Conservation (phyloP, 352 stramenopile genomes). For the Plasmopara halstedii region DNA sequence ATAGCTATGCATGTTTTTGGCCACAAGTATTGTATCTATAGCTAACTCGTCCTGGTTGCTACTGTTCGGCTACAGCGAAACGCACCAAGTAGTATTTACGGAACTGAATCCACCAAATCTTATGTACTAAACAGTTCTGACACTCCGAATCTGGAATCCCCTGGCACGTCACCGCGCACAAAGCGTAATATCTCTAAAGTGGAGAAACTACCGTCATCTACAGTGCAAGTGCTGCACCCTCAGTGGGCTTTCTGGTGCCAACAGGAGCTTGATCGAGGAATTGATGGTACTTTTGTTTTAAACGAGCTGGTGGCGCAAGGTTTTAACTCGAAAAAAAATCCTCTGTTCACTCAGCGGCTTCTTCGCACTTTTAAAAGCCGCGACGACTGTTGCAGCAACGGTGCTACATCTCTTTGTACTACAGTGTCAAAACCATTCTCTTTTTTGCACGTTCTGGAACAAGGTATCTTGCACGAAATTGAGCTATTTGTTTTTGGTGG, state of each 20-base stretch:
- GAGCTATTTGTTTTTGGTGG: slow-evolving; percentile 62
- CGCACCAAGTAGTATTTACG: slow-evolving; percentile 37
- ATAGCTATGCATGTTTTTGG: background rate
- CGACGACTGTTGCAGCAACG: slow-evolving; percentile 24
- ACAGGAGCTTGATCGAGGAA: slow-evolving; percentile 48
- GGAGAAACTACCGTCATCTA: slow-evolving; percentile 11
- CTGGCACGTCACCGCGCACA: slow-evolving; percentile 16
- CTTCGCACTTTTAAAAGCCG: slow-evolving; percentile 22
- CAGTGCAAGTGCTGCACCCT: slow-evolving; percentile 32
- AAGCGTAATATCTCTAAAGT: slow-evolving; percentile 16
- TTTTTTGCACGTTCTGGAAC: slow-evolving; percentile 41
- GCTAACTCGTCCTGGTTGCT: slow-evolving; percentile 11
- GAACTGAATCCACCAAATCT: slow-evolving; percentile 5
- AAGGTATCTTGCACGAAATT: slow-evolving; percentile 32
- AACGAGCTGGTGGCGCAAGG: slow-evolving; percentile 41
- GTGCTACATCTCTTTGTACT: slow-evolving; percentile 13
- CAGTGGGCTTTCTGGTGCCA: slow-evolving; percentile 64
- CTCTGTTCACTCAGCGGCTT: slow-evolving; percentile 44
- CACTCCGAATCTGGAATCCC: slow-evolving; percentile 1
- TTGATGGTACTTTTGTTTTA: slow-evolving; percentile 49
- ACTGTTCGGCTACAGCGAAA: slow-evolving; percentile 28
- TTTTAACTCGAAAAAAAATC: slow-evolving; percentile 45
- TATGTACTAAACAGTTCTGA: slow-evolving; percentile 1
- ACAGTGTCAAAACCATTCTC: slow-evolving; percentile 25
- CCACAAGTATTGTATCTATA: background rate